Evolutionary conservation across 1,139 yeast species (phyloP), one percentile per base, ranked within the genome.

Genomic region (Lodderomyces metapsilosis): DNA sequence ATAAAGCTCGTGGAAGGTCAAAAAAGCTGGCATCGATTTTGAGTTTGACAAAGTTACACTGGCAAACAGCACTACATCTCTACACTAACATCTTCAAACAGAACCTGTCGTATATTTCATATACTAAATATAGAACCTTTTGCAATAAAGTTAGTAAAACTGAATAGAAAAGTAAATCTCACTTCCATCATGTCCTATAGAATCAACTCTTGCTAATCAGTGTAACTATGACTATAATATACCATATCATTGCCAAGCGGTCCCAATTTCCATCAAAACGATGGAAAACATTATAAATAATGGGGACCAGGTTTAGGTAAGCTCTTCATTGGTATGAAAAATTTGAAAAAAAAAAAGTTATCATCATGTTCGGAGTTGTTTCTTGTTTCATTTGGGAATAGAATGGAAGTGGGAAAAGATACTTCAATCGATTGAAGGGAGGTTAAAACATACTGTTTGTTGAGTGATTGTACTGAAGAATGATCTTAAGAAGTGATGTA

Each of bases 171-270:
- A 5, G 8, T 20, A 20, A 8, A 20, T 5, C 22, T 20, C 22
- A n/a, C n/a, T n/a, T n/a, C n/a, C n/a, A n/a, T n/a, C n/a, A n/a
- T n/a, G n/a, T n/a, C n/a, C n/a, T n/a, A n/a, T n/a, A n/a, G n/a
- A n/a, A n/a, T n/a, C n/a, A n/a, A n/a, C n/a, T n/a, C n/a, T n/a
- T n/a, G n/a, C n/a, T n/a, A n/a, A n/a, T 71, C 76, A 71, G 76
- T 70, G 76, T 71, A 70, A 71, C 76, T 71, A 70, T 70, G 76
- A 71, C 76, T 67, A 68, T 37, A 61, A 34, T 20, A 51, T 69
- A 70, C 76, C 76, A 63, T 61, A 61, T 71, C 76, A 71, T 64
- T 59, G 76, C 75, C 66, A 52, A 54, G 62, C 10, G 22, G 35
- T 30, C 36, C 17, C 25, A 21, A 20, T 56, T 54, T 60, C 55